Evolutionary conservation across 495 filamentous ascomycete species (phyloP).

Genomic region (Annulohypoxylon stygium): DNA sequence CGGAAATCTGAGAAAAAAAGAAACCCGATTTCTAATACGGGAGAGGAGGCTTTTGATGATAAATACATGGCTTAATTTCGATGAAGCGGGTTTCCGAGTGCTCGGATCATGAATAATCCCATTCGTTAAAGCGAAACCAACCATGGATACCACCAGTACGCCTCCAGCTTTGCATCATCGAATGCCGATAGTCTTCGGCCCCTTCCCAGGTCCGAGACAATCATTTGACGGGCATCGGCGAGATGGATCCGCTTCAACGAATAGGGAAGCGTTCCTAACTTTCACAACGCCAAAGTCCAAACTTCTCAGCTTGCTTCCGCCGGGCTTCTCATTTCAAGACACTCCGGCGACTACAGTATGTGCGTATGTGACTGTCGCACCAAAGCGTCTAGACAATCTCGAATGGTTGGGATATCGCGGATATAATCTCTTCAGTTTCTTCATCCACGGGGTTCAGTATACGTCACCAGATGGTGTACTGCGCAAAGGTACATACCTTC

Average conservation of each 20-base stretch:
- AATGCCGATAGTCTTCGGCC: constrained; percentile 27
- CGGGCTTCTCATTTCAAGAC: constrained; percentile 22
- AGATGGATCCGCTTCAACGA: constrained; percentile 11
- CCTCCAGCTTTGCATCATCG: constrained; percentile 13
- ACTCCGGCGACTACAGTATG: background rate
- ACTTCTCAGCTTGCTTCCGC: constrained; percentile 16
- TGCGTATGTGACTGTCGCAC: constrained; percentile 24
- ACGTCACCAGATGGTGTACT: background rate
- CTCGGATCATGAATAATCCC: background rate
- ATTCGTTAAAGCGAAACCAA: background rate
- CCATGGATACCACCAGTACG: constrained; percentile 10
- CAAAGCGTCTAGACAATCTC: constrained; percentile 23
- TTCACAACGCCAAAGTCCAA: constrained; percentile 18
- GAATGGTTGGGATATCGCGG: constrained; percentile 27
- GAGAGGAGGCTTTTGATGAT: background rate
- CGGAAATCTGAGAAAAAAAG: no score
- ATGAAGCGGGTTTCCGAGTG: background rate
- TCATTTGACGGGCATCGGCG: constrained; percentile 18
- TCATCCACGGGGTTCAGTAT: constrained; percentile 26
- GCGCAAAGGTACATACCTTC: constrained; percentile 21
- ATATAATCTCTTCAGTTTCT: constrained; percentile 27
- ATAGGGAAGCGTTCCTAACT: constrained; percentile 25
- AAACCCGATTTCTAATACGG: no score
- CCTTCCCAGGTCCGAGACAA: constrained; percentile 26
- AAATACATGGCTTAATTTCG: background rate